These are phyloP conservation scores for Kwoniella pini DNA, from an alignment of 768 basidiomycete species.

Conservation along the genomic window DNA sequence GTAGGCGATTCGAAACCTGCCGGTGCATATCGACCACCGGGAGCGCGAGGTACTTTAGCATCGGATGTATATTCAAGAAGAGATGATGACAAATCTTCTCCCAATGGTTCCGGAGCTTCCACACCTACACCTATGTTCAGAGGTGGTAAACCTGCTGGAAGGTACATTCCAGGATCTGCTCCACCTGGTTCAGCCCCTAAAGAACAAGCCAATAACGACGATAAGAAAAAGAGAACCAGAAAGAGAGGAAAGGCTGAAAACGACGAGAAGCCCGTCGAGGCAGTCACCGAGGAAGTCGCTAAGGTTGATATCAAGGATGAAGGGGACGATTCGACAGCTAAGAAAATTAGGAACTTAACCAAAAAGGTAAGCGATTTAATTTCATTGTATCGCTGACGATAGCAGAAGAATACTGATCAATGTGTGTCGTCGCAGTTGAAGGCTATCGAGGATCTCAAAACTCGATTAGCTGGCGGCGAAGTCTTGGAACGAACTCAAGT, in stretches of 20 bases:
- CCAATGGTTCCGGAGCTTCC: slow-evolving; percentile 38
- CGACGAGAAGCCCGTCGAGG: slow-evolving; percentile 61
- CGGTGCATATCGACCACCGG: slow-evolving; percentile 91
- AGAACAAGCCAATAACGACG: slow-evolving; percentile 58
- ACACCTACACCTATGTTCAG: slow-evolving; percentile 42
- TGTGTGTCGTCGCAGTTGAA: slow-evolving; percentile 67
- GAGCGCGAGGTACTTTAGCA: slow-evolving; percentile 83
- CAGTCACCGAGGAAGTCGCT: slow-evolving; percentile 54
- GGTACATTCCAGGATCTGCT: slow-evolving; percentile 73
- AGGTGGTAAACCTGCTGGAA: slow-evolving; percentile 55
- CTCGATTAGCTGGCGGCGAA: slow-evolving; percentile 84
- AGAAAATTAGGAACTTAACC: slow-evolving; percentile 90
- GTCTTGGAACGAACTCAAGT: slow-evolving; percentile 90
- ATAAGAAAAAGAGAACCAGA: slow-evolving; percentile 63
- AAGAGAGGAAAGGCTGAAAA: slow-evolving; percentile 60
- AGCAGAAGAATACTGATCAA: background rate
- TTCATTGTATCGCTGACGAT: background rate
- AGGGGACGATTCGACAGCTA: slow-evolving; percentile 68
- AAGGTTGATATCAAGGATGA: slow-evolving; percentile 55
- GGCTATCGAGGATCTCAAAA: slow-evolving; percentile 98
- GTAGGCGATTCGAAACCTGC: slow-evolving; percentile 62
- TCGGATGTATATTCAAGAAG: slow-evolving; percentile 87
- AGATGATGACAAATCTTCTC: slow-evolving; percentile 71
- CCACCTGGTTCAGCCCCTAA: slow-evolving; percentile 59
- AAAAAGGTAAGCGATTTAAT: slow-evolving; percentile 72